Conservation (phyloP, 768 basidiomycete species). For the Xerocomus spinulosus region DNA sequence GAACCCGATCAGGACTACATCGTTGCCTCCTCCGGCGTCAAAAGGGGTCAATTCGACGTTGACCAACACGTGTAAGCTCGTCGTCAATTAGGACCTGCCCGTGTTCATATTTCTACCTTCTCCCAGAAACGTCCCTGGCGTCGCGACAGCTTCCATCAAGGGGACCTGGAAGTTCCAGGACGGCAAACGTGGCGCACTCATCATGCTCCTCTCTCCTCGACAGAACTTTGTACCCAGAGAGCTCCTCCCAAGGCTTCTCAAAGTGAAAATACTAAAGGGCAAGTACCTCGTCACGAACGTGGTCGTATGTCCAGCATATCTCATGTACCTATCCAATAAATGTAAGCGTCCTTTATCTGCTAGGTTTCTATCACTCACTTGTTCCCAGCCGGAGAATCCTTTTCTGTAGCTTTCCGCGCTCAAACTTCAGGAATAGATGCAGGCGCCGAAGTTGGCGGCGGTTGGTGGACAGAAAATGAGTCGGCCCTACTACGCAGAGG, state of each 20-base stretch:
- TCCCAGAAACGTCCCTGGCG: slow-evolving; percentile 4
- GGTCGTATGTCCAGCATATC: slow-evolving; percentile 26
- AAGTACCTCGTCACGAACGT: slow-evolving; percentile 24
- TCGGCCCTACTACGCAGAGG: slow-evolving; percentile 3
- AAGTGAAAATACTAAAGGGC: slow-evolving; percentile 11
- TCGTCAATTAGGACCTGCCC: not conserved
- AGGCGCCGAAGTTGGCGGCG: not conserved
- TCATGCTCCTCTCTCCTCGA: slow-evolving; percentile 26
- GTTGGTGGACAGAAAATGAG: slow-evolving; percentile 7
- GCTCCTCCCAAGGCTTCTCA: not conserved
- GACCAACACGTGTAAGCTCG: slow-evolving; percentile 2
- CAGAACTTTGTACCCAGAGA: slow-evolving; percentile 11
- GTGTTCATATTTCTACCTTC: not conserved
- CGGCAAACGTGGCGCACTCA: slow-evolving; percentile 24
- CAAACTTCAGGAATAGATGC: not conserved
- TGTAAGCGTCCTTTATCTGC: not conserved
- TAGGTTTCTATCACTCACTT: not conserved
- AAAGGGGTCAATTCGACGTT: slow-evolving; percentile 8
- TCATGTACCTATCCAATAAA: slow-evolving; percentile 22
- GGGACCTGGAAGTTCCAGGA: slow-evolving; percentile 26
- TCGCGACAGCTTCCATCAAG: slow-evolving; percentile 26
- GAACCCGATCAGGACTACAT: slow-evolving; percentile 16
- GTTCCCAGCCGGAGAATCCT: slow-evolving; percentile 5
- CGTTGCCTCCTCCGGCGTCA: slow-evolving; percentile 19
- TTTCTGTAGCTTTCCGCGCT: slow-evolving; percentile 12